Percentiles rank a stretch among this genome's conserved stretches.
These are phyloP conservation scores for Russula compacta DNA, from an alignment of 768 basidiomycete species.

Conservation along the genomic window DNA sequence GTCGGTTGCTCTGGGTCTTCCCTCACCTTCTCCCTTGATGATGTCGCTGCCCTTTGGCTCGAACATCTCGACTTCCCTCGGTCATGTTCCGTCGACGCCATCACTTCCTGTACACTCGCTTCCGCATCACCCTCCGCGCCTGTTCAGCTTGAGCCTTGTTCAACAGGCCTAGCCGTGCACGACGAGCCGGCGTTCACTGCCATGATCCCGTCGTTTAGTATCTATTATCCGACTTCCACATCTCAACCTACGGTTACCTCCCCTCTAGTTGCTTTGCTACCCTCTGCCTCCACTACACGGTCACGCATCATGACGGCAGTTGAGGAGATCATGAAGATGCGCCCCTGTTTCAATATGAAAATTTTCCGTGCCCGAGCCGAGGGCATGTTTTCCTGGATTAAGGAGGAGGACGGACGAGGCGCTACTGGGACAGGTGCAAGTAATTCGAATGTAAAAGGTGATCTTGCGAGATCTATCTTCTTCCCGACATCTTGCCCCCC, in stretches of 20 bases:
- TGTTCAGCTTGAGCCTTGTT: constrained; percentile 15
- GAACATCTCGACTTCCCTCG: constrained; percentile 36
- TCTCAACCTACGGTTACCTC: constrained; percentile 31
- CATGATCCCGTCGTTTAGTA: constrained; percentile 4
- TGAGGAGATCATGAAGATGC: constrained; percentile 37
- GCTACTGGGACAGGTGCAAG: neutral
- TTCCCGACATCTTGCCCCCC: constrained; percentile 7
- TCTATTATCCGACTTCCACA: constrained; percentile 17
- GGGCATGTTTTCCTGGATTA: constrained; percentile 36
- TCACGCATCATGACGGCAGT: constrained; percentile 33
- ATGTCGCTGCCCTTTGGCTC: constrained; percentile 53
- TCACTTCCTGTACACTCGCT: constrained; percentile 5
- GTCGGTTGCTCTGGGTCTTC: constrained; percentile 35
- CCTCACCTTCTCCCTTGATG: constrained; percentile 46
- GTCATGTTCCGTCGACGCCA: constrained; percentile 22
- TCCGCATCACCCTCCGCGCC: constrained; percentile 15
- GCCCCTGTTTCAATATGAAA: constrained; percentile 42
- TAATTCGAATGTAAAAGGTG: constrained; percentile 11
- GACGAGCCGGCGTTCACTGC: constrained; percentile 21
- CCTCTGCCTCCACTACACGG: constrained; percentile 31
- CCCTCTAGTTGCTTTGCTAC: constrained; percentile 33
- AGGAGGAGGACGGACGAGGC: constrained; percentile 25
- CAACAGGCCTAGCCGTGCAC: constrained; percentile 8
- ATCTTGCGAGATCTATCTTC: constrained; percentile 18
- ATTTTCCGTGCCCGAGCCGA: constrained; percentile 39